Base-by-base conservation (phyloP, 768 basidiomycete genomes). In the Hericium coralloides region DNA sequence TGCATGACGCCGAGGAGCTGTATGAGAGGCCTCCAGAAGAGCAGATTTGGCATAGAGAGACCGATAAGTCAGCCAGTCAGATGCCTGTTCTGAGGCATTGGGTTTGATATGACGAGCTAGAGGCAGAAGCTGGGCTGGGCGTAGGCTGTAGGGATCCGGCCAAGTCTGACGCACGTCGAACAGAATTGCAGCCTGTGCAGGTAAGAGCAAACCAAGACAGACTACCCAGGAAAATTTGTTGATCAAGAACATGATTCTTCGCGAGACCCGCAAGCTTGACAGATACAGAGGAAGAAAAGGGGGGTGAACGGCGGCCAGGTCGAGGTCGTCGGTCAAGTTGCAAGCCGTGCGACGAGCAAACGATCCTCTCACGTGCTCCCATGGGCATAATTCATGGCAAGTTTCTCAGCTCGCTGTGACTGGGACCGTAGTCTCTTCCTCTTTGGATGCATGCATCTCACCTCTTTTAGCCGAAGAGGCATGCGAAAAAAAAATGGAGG, bases 131-230 rank as follows among this genome's bases (percentile, higher is more conserved):
- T 56, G 59, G 55, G 55, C 55, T 6, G 56, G 56, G 38, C 56
- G 61, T 17, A 62, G 59, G 17, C 52, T 55, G 22, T 62, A 62
- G 7, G 61, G 61, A 49, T 62, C 61, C 25, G 50, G 55, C 61
- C 61, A 62, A n/a, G 54, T 45, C 36, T 55, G 31, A 39, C 52
- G 59, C 52, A 38, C 47, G 14, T 51, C 59, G 20, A 31, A 9
- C 12, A 60, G 20, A 17, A 25, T 39, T 15, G 36, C 53, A 22
- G n/a, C 53, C 22, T 43, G 15, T 14, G n/a, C 53, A 6, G 23
- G 18, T 22, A 25, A 5, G 12, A 20, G 4, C 12, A 17, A 26
- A 14, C 43, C 43, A n/a, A 54, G 39, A 43, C 17, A 25, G 10
- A 25, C 38, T 3, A 39, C 18, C 18, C 26, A 4, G 12, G 31